Conservation (phyloP, 1,284 basidiomycete genomes). For the Austroboletus niveus region DNA sequence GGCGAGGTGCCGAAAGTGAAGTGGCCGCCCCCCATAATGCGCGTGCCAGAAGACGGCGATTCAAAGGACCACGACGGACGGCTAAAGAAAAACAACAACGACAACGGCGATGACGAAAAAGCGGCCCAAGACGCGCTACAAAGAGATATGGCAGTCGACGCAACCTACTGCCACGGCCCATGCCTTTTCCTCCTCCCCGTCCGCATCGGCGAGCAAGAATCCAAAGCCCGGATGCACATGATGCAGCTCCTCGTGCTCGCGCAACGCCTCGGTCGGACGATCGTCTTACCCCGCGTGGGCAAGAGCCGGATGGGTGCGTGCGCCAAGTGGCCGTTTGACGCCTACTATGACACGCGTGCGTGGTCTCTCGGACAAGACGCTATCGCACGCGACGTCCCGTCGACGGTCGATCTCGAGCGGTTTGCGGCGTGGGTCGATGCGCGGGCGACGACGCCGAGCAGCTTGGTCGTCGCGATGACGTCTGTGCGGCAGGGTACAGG, state of each 20-base stretch:
- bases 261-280: conserved; percentile 42
- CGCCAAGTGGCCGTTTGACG: conserved; percentile 40
- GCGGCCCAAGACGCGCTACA: no score
- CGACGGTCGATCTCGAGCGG: conserved; percentile 6
- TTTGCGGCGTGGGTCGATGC: conserved; percentile 20
- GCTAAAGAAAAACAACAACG: not conserved
- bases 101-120: no score
- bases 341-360: conserved; percentile 42
- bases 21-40: no score
- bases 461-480: conserved; percentile 14
- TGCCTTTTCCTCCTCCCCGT: conserved; percentile 49
- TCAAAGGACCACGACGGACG: not conserved
- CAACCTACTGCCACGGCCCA: conserved; percentile 10
- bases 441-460: conserved; percentile 6
- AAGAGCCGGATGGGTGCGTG: conserved; percentile 48
- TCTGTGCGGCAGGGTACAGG: not conserved
- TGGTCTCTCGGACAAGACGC: not conserved
- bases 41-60: not conserved
- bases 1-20: no score
- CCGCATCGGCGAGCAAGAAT: conserved; percentile 48
- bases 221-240: conserved; percentile 48
- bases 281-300: conserved; percentile 53
- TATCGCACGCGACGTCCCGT: not conserved
- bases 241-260: conserved; percentile 44
- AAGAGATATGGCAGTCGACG: conserved; percentile 7